Evolutionary conservation across 1,284 basidiomycete genomes (phyloP), one percentile per base, ranked within the genome.

Genomic region (Malassezia sympodialis): DNA sequence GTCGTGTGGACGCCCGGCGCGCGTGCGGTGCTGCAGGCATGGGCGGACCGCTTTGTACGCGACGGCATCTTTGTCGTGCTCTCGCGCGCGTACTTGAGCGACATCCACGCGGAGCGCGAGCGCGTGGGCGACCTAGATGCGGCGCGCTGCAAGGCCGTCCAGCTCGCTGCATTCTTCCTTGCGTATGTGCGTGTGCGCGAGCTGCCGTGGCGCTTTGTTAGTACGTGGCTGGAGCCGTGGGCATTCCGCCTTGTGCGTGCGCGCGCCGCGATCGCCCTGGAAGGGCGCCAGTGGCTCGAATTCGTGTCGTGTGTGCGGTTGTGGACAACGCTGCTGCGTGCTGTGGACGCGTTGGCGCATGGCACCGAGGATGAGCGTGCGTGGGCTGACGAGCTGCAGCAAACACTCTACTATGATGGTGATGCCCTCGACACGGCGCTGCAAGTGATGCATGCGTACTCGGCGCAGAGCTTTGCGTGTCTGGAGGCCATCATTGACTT

Each of bases 61-160:
- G 50, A 65, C 32, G 53, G 45, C 42, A 44, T 43, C 28, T 48
- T 48, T 49, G 45, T n/a, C 15, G 28, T 43, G 12, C 42, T 53
- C 14, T 14, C 35, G 42, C 42, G 26, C 8, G 40, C 48, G 19
- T 59, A 59, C 35, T 55, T 73, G 37, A 62, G 67, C 28, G 72
- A 73, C 49, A 69, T 75, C n/a, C 68, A 67, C 17, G 62, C 62
- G 3, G 72, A 75, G 54, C 58, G 66, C 12, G 67, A 65, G 50
- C 73, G 73, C 50, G 56, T 73, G 15, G 71, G 70, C 26, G 66
- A 73, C 45, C 44, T 72, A 26, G 72, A 72, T 23, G 47, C 60
- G 12, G 70, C 72, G 11, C 61, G 72, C 8, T 55, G 72, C 44
- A 62, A 64, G 11, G 59, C 67, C 35, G 67, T 75, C 67, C 63